Conservation (phyloP, 352 stramenopile species). For the Globisporangium nodosum region DNA sequence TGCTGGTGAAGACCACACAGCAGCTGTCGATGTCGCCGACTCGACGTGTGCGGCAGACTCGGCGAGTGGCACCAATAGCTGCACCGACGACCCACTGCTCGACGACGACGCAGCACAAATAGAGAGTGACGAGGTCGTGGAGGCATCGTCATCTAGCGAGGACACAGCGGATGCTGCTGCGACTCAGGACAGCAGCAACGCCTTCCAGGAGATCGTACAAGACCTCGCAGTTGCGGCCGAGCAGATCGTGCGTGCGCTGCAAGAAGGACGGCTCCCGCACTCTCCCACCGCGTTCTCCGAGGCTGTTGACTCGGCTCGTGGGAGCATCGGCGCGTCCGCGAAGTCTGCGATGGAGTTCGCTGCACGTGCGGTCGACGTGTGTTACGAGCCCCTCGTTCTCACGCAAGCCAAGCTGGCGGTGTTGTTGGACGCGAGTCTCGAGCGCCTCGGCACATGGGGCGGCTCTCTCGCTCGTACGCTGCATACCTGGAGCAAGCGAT, state of each 20-base stretch:
- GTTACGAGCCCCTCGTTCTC: not conserved
- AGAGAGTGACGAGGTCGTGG: not conserved
- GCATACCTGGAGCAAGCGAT: not conserved
- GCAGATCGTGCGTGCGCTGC: constrained; percentile 8
- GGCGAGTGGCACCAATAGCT: not conserved
- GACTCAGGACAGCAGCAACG: not conserved
- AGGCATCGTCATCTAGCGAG: not conserved
- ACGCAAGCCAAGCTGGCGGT: not conserved
- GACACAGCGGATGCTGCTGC: not conserved
- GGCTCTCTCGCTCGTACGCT: not conserved
- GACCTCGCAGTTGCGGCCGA: constrained; percentile 8
- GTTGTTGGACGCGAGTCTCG: not conserved
- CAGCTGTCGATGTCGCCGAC: not conserved
- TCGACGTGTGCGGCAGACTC: not conserved
- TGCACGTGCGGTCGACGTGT: not conserved
- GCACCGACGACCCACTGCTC: not conserved
- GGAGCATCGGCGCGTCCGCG: not conserved
- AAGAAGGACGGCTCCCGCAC: constrained; percentile 1
- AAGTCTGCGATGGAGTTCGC: not conserved
- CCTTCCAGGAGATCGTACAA: constrained; percentile 1
- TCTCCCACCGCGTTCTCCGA: not conserved
- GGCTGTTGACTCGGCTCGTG: not conserved
- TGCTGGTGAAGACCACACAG: not conserved
- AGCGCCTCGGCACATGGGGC: not conserved
- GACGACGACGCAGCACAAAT: not conserved